Evolutionary conservation across 192 early-diverging fungal species (phyloP), one percentile per base, ranked within the genome.

Genomic region (Gamsiella multidivaricata): DNA sequence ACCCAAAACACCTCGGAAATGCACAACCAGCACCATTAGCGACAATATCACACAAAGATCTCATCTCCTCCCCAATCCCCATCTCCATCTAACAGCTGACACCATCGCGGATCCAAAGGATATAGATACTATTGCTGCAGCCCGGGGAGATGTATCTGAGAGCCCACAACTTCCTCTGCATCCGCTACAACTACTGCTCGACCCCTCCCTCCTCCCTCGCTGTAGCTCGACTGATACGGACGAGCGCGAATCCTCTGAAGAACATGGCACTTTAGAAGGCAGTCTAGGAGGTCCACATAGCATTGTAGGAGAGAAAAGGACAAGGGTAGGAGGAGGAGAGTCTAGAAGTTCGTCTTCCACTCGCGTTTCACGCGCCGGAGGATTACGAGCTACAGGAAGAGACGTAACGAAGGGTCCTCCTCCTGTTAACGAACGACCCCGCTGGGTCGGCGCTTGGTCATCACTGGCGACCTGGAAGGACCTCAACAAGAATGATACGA

Each of bases 371-470:
- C 45, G 39, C 14, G 8, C 8, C 39, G 25, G 23, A 23, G 20
- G 12, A 5, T 12, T 5, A 23, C 8, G 8, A 60, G 2, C 41
- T 9, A 60, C 49, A 32, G 0, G 29, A 18, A 45, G 42, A 14
- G 58, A 61, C 14, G 26, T 36, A 39, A 28, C 45, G 31, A 67
- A 67, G 65, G 43, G 39, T 31, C 26, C 32, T 39, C 17, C 39
- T 28, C 39, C 54, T 28, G 37, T 31, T 22, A 34, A 67, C 3
- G 47, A 69, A 20, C 46, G 67, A 17, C 67, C 67, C 12, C 45
- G 56, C 10, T 69, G 67, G 67, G 67, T 69, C 7, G 57, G 67
- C 0, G 32, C 67, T 31, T 69, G 67, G 67, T 69, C 67, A 25
- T 67, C 59, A 4, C 3, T 42, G 8, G 4, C 57, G 2, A 3